Evolutionary conservation across 306 rosid genomes (phyloP).

Genomic region (Styphnolobium japonicum): DNA sequence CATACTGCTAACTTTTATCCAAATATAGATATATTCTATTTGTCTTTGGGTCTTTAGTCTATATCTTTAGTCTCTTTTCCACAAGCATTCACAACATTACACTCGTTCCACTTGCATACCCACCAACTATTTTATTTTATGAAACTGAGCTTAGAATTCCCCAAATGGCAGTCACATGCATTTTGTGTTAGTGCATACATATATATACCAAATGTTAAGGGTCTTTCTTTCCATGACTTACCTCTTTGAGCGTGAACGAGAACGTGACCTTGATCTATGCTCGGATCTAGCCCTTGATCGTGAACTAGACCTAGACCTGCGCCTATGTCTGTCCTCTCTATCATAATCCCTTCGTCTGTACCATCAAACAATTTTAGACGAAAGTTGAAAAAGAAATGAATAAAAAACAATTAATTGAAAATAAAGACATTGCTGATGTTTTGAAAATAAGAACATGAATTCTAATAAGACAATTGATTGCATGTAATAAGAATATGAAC

Average conservation of each 20-base stretch:
- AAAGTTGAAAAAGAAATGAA: background rate
- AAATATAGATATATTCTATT: no score
- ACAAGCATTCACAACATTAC: background rate
- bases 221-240: conserved; percentile 8
- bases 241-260: conserved; percentile 98
- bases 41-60: no score
- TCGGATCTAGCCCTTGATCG: conserved; percentile 62
- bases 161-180: background rate
- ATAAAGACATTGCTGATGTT: background rate
- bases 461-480: background rate
- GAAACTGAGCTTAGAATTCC: background rate
- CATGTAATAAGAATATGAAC: background rate
- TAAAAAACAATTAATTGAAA: background rate
- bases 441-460: background rate
- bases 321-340: conserved; percentile 74
- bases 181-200: background rate
- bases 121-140: conserved; percentile 3
- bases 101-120: background rate
- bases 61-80: background rate
- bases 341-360: conserved; percentile 81
- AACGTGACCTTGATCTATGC: conserved; percentile 77
- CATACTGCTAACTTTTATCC: no score
- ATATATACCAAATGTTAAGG: background rate
- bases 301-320: conserved; percentile 59
- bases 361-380: background rate